These are phyloP conservation scores for Hemileia vastatrix DNA, from an alignment of 1,284 basidiomycete species.

Conservation along the genomic window DNA sequence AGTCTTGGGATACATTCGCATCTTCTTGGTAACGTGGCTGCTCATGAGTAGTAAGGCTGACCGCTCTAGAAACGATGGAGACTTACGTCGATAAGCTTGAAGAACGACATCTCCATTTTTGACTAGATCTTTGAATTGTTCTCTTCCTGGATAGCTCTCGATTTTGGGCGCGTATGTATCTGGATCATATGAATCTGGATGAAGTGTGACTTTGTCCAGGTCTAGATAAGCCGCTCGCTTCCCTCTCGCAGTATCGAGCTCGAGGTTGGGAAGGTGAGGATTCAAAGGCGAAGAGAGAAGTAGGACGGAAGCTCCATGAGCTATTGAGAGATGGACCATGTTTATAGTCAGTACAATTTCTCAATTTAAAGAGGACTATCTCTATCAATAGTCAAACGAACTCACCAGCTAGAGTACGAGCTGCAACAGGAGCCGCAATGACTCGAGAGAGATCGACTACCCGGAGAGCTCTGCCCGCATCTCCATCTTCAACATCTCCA, in stretches of 20 bases:
- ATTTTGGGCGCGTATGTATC: no score
- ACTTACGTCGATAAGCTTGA: constrained; percentile 58
- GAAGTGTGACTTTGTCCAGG: constrained; percentile 47
- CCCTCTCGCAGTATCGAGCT: constrained; percentile 57
- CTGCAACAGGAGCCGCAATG: constrained; percentile 54
- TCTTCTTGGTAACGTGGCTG: no score
- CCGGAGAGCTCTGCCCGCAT: constrained; percentile 50
- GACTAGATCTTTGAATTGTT: constrained; percentile 46
- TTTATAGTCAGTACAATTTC: background rate
- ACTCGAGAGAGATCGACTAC: constrained; percentile 56
- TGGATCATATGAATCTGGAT: no score
- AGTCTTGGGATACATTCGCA: no score
- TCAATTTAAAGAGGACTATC: background rate
- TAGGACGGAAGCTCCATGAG: constrained; percentile 57
- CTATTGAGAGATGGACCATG: constrained; percentile 46
- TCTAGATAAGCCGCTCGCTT: constrained; percentile 59
- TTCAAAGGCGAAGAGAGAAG: constrained; percentile 54
- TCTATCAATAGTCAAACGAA: background rate
- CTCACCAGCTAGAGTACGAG: constrained; percentile 53
- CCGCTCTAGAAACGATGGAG: no score
- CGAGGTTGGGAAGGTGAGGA: constrained; percentile 53
- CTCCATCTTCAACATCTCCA: background rate
- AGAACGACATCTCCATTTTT: constrained; percentile 55
- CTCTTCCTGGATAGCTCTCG: constrained; percentile 41
- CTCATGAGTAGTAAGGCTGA: no score